phyloP scores from a whole-genome alignment of 345 rosid genomes.

The Aurinia saxatilis region DNA sequence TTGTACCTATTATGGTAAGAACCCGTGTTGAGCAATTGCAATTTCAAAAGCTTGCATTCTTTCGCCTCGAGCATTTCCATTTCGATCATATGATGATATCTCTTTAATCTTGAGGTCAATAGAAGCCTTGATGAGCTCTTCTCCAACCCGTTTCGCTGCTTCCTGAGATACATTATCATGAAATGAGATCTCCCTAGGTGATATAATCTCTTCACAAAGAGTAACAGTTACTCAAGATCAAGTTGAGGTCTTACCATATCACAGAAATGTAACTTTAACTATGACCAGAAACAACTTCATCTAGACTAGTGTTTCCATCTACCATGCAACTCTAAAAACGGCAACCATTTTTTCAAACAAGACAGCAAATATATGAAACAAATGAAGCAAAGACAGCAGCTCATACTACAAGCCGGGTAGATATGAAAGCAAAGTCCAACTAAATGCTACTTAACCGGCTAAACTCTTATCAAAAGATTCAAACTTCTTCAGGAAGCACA shows the following conservation, averaged over 20 bases:
- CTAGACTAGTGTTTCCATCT: background rate
- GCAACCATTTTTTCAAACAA: background rate
- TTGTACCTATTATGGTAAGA: slow-evolving; percentile 46
- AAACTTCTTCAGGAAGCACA: too few relatives aligned
- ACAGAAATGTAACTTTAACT: background rate
- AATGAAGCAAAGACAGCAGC: background rate
- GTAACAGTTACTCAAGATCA: background rate
- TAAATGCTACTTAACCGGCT: background rate
- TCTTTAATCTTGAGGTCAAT: slow-evolving; percentile 55
- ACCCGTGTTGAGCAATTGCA: slow-evolving; percentile 59
- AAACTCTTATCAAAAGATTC: background rate
- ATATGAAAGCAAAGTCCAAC: background rate
- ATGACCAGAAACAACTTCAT: background rate
- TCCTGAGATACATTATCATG: slow-evolving; percentile 48
- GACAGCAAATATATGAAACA: background rate
- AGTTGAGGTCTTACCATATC: background rate
- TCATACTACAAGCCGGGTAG: background rate
- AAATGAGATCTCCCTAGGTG: too few relatives aligned
- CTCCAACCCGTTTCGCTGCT: slow-evolving; percentile 76
- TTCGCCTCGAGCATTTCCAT: slow-evolving; percentile 67
- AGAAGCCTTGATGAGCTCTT: slow-evolving; percentile 69
- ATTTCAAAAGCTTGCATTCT: slow-evolving; percentile 78
- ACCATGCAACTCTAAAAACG: background rate
- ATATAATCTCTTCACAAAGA: too few relatives aligned
- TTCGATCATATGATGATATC: slow-evolving; percentile 73